These are phyloP conservation scores for Fusarium sp. DNA, from an alignment of 2,329 filamentous ascomycete species.

Conservation along the genomic window DNA sequence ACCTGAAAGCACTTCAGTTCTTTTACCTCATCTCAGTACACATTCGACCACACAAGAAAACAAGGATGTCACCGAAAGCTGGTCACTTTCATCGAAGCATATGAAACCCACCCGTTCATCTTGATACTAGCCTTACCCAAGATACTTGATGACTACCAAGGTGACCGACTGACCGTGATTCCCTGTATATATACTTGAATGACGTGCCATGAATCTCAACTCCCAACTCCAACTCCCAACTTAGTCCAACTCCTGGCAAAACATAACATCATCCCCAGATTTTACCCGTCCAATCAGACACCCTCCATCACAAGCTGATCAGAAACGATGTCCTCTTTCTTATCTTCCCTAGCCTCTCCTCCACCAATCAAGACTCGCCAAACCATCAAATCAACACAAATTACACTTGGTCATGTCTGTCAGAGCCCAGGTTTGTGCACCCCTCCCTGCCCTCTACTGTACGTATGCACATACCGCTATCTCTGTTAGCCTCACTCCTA, in stretches of 20 bases:
- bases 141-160: too few species aligned
- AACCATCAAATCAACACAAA: constrained; percentile 32
- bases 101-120: neutral
- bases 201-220: constrained; percentile 1
- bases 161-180: neutral
- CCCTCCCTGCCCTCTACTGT: neutral
- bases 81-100: neutral
- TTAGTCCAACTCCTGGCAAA: neutral
- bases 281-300: constrained; percentile 24
- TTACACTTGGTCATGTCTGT: constrained; percentile 36
- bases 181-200: neutral
- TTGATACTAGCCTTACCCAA: neutral
- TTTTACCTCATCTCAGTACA: neutral
- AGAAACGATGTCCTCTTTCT: constrained; percentile 29
- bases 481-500: constrained; percentile 31
- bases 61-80: neutral
- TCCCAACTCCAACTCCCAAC: neutral
- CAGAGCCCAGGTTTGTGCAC: constrained; percentile 5
- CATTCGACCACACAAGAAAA: neutral
- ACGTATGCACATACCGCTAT: neutral
- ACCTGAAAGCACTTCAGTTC: neutral
- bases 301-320: constrained; percentile 19
- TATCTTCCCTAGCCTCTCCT: constrained; percentile 25
- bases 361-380: constrained; percentile 30
- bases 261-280: constrained; percentile 27